Evolutionary conservation across 371 early-diverging fungal genomes (phyloP).

Genomic region (Mucor irregularis): DNA sequence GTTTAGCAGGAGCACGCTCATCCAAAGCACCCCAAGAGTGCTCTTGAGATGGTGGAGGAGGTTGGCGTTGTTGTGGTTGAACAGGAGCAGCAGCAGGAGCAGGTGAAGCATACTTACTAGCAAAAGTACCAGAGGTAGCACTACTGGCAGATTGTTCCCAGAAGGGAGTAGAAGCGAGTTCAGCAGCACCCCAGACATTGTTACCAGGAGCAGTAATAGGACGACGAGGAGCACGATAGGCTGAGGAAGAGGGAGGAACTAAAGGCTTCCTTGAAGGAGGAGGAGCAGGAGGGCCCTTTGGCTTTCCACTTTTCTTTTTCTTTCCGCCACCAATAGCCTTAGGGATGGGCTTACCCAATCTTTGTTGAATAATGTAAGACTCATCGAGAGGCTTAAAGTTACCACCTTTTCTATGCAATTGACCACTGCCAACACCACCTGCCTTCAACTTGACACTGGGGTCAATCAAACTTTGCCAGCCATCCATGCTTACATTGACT

Average conservation of each 20-base stretch:
- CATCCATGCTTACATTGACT: slow-evolving; percentile 26
- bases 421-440: slow-evolving; percentile 45
- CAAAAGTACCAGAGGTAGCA: slow-evolving; percentile 11
- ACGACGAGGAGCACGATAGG: slow-evolving; percentile 1
- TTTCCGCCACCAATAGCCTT: slow-evolving; percentile 19
- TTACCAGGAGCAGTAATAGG: slow-evolving; percentile 5
- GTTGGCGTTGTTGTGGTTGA: background rate
- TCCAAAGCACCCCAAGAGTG: background rate
- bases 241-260: slow-evolving; percentile 15
- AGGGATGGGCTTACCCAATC: slow-evolving; percentile 35
- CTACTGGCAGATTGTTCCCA: slow-evolving; percentile 30
- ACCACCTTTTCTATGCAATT: slow-evolving; percentile 44
- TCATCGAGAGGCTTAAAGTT: slow-evolving; percentile 53
- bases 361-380: slow-evolving; percentile 37
- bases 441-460: slow-evolving; percentile 38
- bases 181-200: slow-evolving; percentile 25
- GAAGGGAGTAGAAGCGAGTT: slow-evolving; percentile 37
- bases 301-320: slow-evolving; percentile 18
- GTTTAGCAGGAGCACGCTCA: slow-evolving; percentile 2
- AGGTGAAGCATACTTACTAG: slow-evolving; percentile 16
- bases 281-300: slow-evolving; percentile 5
- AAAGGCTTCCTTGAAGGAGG: slow-evolving; percentile 4
- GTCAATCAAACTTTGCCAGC: slow-evolving; percentile 45
- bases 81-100: slow-evolving; percentile 1
- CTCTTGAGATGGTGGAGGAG: background rate